Evolutionary conservation across 257 asterid genomes (phyloP).

Genomic region (Plantago ovata): DNA sequence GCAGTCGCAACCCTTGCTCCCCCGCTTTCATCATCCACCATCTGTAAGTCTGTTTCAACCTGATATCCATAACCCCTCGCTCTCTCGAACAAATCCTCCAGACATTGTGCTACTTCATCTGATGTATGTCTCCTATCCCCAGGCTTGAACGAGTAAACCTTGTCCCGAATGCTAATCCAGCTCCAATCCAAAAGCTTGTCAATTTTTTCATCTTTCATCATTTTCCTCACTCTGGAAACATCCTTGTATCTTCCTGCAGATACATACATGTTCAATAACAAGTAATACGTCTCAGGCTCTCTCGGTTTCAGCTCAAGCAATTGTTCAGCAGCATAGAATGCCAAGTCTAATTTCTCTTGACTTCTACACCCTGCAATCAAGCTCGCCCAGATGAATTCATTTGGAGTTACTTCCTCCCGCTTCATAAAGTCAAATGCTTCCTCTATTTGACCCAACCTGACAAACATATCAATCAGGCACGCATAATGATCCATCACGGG

Average conservation of each 20-base stretch:
- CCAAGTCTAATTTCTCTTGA: slow-evolving; percentile 66
- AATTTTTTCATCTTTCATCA: slow-evolving; percentile 61
- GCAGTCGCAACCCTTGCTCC: slow-evolving; percentile 25
- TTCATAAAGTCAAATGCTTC: slow-evolving; percentile 73
- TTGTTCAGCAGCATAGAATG: slow-evolving; percentile 67
- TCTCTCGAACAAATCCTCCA: slow-evolving; percentile 47
- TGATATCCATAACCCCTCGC: slow-evolving; percentile 47
- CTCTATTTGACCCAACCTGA: slow-evolving; percentile 65
- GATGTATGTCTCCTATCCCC: slow-evolving; percentile 27
- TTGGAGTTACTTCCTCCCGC: slow-evolving; percentile 47
- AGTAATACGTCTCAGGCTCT: slow-evolving; percentile 59
- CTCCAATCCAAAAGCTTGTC: slow-evolving; percentile 67
- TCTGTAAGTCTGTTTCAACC: slow-evolving; percentile 29
- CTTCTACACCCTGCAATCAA: slow-evolving; percentile 80
- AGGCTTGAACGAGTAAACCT: slow-evolving; percentile 57
- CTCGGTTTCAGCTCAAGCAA: slow-evolving; percentile 66
- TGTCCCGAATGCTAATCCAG: slow-evolving; percentile 69
- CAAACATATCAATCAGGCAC: slow-evolving; percentile 73
- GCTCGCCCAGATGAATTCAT: slow-evolving; percentile 75
- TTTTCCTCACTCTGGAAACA: slow-evolving; percentile 67
- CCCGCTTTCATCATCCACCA: slow-evolving; percentile 27
- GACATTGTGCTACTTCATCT: slow-evolving; percentile 28
- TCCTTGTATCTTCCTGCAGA: slow-evolving; percentile 72
- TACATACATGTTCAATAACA: slow-evolving; percentile 64
- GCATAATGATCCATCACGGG: slow-evolving; percentile 84